Conservation (phyloP, 2,329 filamentous ascomycete species). For the Beauveria sp. region DNA sequence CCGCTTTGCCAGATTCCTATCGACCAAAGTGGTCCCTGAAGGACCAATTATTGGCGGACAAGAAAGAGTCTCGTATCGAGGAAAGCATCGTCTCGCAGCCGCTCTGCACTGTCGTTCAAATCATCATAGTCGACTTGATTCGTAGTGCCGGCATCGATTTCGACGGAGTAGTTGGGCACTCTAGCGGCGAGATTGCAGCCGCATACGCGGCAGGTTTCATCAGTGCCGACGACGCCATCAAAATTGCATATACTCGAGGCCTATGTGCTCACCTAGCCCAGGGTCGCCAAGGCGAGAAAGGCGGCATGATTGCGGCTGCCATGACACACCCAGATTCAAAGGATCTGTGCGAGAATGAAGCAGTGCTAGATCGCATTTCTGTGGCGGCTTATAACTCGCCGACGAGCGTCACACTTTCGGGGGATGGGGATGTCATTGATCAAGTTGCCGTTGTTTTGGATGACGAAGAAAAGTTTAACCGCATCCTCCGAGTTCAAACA, state of each 20-base stretch:
- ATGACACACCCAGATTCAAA: conserved; percentile 11
- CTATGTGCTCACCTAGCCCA: conserved; percentile 26
- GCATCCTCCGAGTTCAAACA: conserved; percentile 19
- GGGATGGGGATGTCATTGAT: conserved; percentile 17
- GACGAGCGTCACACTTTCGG: conserved; percentile 18
- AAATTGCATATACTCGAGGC: conserved; percentile 39
- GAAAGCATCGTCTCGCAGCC: conserved; percentile 29
- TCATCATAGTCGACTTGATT: conserved; percentile 33
- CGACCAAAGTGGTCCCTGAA: conserved; percentile 23
- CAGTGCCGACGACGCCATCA: conserved; percentile 32
- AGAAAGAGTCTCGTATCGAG: conserved; percentile 19
- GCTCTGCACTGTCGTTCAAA: conserved; percentile 32
- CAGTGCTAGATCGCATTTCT: conserved; percentile 4
- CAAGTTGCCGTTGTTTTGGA: conserved; percentile 13
- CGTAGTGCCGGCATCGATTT: conserved; percentile 29
- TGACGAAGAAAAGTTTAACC: conserved; percentile 13
- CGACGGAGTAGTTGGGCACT: conserved; percentile 31
- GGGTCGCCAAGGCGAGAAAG: conserved; percentile 30
- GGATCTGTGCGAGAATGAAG: background rate
- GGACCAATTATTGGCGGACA: conserved; percentile 24
- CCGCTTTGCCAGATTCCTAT: conserved; percentile 15
- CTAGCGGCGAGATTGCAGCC: conserved; percentile 36
- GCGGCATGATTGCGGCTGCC: conserved; percentile 44
- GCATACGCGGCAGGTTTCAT: conserved; percentile 33
- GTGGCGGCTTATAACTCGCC: conserved; percentile 16